Percentiles rank a stretch among this genome's conserved stretches.
Conservation (phyloP, 306 rosid species). For the Trichosanthes truncata region DNA sequence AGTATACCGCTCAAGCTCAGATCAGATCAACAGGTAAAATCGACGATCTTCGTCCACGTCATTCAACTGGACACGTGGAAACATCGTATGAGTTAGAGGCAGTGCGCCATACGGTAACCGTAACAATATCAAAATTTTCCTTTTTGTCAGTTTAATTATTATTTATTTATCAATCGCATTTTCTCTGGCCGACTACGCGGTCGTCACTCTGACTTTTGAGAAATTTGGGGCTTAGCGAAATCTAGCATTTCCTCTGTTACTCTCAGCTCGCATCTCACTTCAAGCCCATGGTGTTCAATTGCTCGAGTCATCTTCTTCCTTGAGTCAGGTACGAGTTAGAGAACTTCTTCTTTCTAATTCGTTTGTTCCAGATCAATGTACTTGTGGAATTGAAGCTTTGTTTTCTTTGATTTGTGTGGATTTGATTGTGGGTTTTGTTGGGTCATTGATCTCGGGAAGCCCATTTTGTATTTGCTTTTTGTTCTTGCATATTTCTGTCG, state of each 20-base stretch:
- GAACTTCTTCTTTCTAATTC: not conserved
- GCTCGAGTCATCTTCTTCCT: not conserved
- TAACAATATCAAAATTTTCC: not conserved
- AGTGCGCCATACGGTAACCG: not conserved
- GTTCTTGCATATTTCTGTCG: slow-evolving; percentile 7
- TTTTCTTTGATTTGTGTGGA: not conserved
- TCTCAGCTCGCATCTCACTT: slow-evolving; percentile 9
- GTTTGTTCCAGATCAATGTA: not conserved
- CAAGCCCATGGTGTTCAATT: not conserved
- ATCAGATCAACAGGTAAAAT: not conserved
- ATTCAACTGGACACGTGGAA: slow-evolving; percentile 15
- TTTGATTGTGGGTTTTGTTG: not conserved
- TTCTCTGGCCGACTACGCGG: not conserved
- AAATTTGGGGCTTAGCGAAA: not conserved
- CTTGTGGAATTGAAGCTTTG: not conserved
- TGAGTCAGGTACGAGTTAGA: not conserved
- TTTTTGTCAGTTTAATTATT: not conserved
- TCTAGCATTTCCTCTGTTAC: not conserved
- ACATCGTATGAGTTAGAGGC: slow-evolving; percentile 10
- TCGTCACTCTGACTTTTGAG: not conserved
- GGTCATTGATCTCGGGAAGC: slow-evolving; percentile 20
- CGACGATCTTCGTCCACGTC: slow-evolving; percentile 19
- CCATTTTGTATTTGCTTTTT: slow-evolving; percentile 14
- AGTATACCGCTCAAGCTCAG: not conserved
- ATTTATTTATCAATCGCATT: not conserved